phyloP scores from a whole-genome alignment of 2,329 filamentous ascomycete genomes.

The Exserohilum rostratum region DNA sequence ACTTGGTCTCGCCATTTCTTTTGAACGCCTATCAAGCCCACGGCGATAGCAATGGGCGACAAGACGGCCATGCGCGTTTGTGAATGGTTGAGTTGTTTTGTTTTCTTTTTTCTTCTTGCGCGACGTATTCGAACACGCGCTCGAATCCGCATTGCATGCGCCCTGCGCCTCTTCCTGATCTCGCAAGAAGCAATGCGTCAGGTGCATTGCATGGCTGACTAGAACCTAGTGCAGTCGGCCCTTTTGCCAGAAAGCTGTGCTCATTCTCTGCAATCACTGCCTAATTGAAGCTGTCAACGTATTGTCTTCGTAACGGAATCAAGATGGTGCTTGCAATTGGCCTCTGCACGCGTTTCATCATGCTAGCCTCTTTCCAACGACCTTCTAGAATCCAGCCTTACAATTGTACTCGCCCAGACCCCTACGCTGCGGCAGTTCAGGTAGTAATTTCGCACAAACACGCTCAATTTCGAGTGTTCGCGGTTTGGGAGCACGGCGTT shows the following conservation, averaged over 20 bases:
- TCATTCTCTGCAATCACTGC: constrained; percentile 13
- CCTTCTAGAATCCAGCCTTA: constrained; percentile 32
- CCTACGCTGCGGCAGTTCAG: constrained; percentile 31
- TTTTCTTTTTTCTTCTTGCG: constrained; percentile 3
- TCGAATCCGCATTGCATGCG: constrained; percentile 1
- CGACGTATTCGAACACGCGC: not conserved
- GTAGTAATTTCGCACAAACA: constrained; percentile 16
- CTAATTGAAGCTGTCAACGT: constrained; percentile 17
- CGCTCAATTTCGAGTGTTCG: constrained; percentile 13
- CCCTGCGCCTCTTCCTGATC: constrained; percentile 3
- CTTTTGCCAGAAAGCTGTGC: constrained; percentile 8
- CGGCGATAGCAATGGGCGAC: not conserved
- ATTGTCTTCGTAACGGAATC: constrained; percentile 17
- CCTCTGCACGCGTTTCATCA: constrained; percentile 34
- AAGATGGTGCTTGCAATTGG: constrained; percentile 17
- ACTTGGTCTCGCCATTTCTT: not conserved
- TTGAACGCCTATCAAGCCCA: not conserved
- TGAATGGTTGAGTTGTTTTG: constrained; percentile 5
- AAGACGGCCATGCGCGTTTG: not conserved
- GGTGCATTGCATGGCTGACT: constrained; percentile 10
- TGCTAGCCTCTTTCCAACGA: constrained; percentile 38
- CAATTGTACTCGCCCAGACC: constrained; percentile 31
- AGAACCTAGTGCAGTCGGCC: constrained; percentile 9
- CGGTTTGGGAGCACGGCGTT: constrained; percentile 15
- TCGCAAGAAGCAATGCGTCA: constrained; percentile 11